Conservation (phyloP, 1,139 yeast genomes). For the Yamadazyma conglobata region DNA sequence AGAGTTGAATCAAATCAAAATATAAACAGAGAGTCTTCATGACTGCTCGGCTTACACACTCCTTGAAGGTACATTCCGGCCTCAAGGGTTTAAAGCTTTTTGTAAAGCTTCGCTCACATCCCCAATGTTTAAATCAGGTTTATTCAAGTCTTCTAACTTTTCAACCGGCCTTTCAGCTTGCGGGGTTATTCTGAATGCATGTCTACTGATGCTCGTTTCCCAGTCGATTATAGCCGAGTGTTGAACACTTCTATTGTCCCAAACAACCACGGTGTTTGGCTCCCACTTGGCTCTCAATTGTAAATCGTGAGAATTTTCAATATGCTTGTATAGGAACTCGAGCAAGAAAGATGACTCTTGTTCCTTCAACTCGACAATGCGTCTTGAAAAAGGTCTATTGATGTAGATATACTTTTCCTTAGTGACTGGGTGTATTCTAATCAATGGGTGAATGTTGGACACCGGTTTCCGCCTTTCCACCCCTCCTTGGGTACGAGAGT, state of each 20-base stretch:
- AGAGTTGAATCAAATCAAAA: too few species aligned
- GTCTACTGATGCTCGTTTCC: constrained; percentile 53
- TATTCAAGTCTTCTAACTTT: constrained; percentile 32
- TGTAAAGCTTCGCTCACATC: constrained; percentile 37
- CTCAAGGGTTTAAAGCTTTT: constrained; percentile 15
- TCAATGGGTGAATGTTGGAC: constrained; percentile 59
- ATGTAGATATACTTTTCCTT: constrained; percentile 58
- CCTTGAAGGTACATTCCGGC: too few species aligned
- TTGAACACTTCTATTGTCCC: constrained; percentile 67
- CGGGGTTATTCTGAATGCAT: constrained; percentile 67
- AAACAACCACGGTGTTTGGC: constrained; percentile 56
- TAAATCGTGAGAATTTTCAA: constrained; percentile 40
- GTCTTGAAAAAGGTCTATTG: constrained; percentile 58
- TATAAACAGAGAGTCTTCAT: too few species aligned
- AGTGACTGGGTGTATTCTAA: constrained; percentile 67
- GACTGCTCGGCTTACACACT: not conserved
- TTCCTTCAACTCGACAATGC: constrained; percentile 61
- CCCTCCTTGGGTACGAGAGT: constrained; percentile 52
- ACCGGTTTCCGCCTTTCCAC: constrained; percentile 63
- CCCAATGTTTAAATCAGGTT: constrained; percentile 24
- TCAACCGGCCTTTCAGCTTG: constrained; percentile 51
- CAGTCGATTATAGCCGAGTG: constrained; percentile 67
- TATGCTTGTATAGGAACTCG: constrained; percentile 48
- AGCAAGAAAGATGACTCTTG: constrained; percentile 60
- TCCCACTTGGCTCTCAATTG: constrained; percentile 42